A percentile compares a stretch with the other conserved stretches of the same genome.
Conservation (phyloP, 1,284 basidiomycete species). For the Melampsora larici-populina region DNA sequence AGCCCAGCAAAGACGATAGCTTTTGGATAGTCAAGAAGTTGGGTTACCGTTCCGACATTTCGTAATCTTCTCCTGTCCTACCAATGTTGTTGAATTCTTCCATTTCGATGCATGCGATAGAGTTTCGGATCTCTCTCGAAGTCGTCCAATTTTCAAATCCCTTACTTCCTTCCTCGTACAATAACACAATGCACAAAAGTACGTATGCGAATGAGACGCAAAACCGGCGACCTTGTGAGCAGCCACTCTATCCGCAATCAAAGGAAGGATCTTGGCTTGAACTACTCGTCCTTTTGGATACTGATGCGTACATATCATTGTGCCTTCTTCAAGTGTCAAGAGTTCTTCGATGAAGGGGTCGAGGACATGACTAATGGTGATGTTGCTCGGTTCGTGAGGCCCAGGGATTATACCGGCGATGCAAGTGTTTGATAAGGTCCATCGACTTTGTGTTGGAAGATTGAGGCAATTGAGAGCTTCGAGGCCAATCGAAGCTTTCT, state of each 20-base stretch:
- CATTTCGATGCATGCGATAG: background rate
- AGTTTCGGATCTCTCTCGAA: background rate
- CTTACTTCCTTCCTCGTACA: background rate
- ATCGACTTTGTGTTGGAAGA: background rate
- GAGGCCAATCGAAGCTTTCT: slow-evolving; percentile 10
- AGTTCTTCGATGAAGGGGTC: background rate
- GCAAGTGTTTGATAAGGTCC: background rate
- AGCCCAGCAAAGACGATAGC: no score
- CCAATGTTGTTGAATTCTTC: background rate
- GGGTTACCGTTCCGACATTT: no score
- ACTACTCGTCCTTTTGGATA: slow-evolving; percentile 6
- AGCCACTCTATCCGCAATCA: slow-evolving; percentile 22
- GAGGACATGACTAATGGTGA: background rate
- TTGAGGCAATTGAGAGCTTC: slow-evolving; percentile 18
- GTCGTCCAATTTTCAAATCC: background rate
- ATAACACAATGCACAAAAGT: slow-evolving; percentile 18
- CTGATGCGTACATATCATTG: background rate
- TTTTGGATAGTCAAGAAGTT: no score
- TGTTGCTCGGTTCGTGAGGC: background rate
- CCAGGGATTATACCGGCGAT: slow-evolving; percentile 14
- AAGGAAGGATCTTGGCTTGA: background rate
- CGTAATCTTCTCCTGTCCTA: background rate
- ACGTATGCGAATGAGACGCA: slow-evolving; percentile 10
- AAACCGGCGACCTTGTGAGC: slow-evolving; percentile 27
- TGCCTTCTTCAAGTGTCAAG: no score